phyloP scores from a whole-genome alignment of 1,284 basidiomycete genomes.

The Neotropicomus parvogracilis region DNA sequence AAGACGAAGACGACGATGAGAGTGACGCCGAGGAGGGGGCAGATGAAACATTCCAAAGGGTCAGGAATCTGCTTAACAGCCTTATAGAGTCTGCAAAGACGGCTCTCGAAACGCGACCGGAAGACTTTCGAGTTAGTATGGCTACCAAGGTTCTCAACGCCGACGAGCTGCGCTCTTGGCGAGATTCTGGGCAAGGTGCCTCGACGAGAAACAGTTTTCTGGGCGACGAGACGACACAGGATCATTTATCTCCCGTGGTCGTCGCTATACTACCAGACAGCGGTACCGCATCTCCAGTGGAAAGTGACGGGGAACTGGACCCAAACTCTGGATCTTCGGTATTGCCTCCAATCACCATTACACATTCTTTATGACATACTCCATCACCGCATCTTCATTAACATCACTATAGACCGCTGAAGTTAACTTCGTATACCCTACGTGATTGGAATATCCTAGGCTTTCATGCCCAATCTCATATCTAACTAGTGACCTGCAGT shows the following conservation, averaged over 20 bases:
- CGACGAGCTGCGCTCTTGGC: conserved; percentile 64
- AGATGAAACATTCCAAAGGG: conserved; percentile 51
- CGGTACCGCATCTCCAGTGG: conserved; percentile 24
- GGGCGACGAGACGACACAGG: conserved; percentile 28
- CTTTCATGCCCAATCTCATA: conserved; percentile 6
- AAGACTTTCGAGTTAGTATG: conserved; percentile 46
- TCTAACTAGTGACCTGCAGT: conserved; percentile 13
- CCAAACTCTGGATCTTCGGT: conserved; percentile 18
- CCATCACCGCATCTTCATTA: conserved; percentile 9
- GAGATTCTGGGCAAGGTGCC: conserved; percentile 34
- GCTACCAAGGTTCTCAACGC: conserved; percentile 66
- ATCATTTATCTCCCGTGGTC: conserved; percentile 34
- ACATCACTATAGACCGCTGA: conserved; percentile 25
- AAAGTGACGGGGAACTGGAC: conserved; percentile 35
- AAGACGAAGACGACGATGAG: conserved; percentile 39
- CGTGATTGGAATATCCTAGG: conserved; percentile 13
- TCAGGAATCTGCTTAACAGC: conserved; percentile 58
- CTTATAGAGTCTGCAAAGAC: conserved; percentile 58
- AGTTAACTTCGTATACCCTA: conserved; percentile 26
- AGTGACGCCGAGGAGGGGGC: conserved; percentile 41
- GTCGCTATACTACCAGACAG: conserved; percentile 34
- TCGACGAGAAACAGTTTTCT: conserved; percentile 7
- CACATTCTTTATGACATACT: conserved; percentile 32
- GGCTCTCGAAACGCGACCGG: conserved; percentile 56
- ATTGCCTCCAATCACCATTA: conserved; percentile 41